Base-by-base conservation (phyloP, 1,139 yeast genomes). In the Williopsis jadinii region DNA sequence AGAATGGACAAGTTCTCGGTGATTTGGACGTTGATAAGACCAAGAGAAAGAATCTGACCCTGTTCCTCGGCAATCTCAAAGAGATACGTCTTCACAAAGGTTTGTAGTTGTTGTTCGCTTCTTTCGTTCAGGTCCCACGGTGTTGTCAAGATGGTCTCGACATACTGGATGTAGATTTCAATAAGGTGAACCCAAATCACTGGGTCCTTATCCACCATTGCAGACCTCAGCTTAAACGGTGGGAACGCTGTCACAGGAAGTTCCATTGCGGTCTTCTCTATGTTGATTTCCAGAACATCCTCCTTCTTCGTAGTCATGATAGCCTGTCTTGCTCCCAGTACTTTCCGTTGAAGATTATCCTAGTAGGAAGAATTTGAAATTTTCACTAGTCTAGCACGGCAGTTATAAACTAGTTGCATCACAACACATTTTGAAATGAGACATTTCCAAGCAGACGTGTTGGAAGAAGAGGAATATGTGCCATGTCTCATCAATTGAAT, bases 121-220 rank as follows among this genome's bases (percentile, higher is more conserved):
- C 73, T 71, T 11, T 70, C 67, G 12, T 71, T 66, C 34, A 63
- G 64, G 30, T 43, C 30, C 30, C 30, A 11, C n/a, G 50, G 55
- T 8, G 64, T 37, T 28, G 53, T 53, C 24, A 53, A 49, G 2
- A 59, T 46, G 5, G 54, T 44, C 41, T 74, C 58, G 32, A 81
- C 58, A 45, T 65, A 72, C 43, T 70, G 67, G 41, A 81, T 75
- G 56, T 81, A 84, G 5, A 76, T 75, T 48, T 80, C 84, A 12
- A 83, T 62, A 28, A 81, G 62, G 58, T 82, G 87, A 3, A 73
- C 82, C 88, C 90, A 84, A 10, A 84, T 83, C 30, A 84, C 88
- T 0, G 94, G 94, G 55, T 84, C 94, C 51, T 77, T 82, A 53
- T 84, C 92, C 9, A 82, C 80, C 53, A 84, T 65, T 9, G 86